Conservation (phyloP, 352 stramenopile species). For the Elongisporangium prolatum region DNA sequence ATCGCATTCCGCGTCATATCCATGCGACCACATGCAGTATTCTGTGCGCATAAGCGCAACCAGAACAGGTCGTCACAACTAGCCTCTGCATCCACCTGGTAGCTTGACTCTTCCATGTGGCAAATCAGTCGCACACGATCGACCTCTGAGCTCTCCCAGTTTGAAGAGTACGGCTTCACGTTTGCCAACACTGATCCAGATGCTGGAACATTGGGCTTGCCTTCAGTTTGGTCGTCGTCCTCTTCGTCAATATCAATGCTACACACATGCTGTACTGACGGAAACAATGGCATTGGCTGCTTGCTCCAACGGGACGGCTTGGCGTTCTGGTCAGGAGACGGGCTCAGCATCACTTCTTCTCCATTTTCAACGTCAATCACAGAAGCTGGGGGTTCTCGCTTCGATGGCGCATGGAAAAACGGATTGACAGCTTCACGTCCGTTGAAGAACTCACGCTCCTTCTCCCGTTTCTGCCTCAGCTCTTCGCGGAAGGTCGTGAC, state of each 20-base stretch:
- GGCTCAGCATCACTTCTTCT: neutral
- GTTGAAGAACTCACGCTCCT: conserved; percentile 68
- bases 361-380: conserved; percentile 12
- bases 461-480: conserved; percentile 55
- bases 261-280: conserved; percentile 12
- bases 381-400: neutral
- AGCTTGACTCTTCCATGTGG: neutral
- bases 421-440: conserved; percentile 44
- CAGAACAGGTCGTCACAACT: neutral
- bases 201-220: neutral
- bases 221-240: neutral
- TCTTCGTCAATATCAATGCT: conserved; percentile 25
- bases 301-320: neutral
- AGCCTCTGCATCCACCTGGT: neutral
- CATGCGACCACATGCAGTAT: neutral
- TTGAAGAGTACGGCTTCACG: neutral
- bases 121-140: neutral
- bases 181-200: neutral
- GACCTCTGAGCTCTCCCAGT: neutral
- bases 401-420: conserved; percentile 50
- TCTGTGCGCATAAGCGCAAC: neutral
- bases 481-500: conserved; percentile 59
- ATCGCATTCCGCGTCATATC: neutral
- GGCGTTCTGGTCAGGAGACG: neutral
- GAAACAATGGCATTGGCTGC: neutral